Base-by-base conservation (phyloP, 2,329 filamentous ascomycete species). In the Geosmithia putterillii region DNA sequence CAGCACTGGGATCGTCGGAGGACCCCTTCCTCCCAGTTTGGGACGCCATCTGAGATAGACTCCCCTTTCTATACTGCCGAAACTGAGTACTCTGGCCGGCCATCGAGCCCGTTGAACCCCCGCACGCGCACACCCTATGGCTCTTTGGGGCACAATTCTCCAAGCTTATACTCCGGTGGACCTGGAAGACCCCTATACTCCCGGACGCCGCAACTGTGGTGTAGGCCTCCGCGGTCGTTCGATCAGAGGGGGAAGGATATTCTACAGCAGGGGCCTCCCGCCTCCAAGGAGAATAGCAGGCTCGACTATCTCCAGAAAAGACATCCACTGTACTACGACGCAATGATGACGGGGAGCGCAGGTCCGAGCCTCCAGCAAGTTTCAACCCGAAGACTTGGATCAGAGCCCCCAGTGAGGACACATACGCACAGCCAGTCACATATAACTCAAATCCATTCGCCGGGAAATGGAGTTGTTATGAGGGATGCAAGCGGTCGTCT, bases 31-130 rank as follows among this genome's bases (percentile, higher is more conserved):
- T 45, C 69, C 1, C 69, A 70, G 47, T 63, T 67, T 46, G 71
- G 76, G 50, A 66, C 66, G 2, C 64, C 67, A 10, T 76, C 73
- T 2, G 74, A 78, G 48, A 69, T 72, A 48, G 62, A 73, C n/a
- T n/a, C n/a, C 28, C 78, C 73, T 1, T 65, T 77, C 55, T 76
- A 76, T 50, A 68, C 66, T 17, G 71, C 66, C 25, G 64, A 69
- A n/a, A 70, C 66, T 43, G 63, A 68, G 44, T 64, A 63, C 44
- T 69, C 70, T 5, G 10, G 10, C 15, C 56, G 57, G 38, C 56
- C 58, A n/a, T 60, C 65, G 19, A 67, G 66, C 20, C 65, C 64
- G 15, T 57, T 57, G 4, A 62, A 61, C 19, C 66, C 72, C 8
- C 66, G 70, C 39, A 66, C 63, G 14, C 66, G 62, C 39, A 65